Evolutionary conservation across 768 basidiomycete genomes (phyloP), one percentile per base, ranked within the genome.

Genomic region (Lactarius tabidus): DNA sequence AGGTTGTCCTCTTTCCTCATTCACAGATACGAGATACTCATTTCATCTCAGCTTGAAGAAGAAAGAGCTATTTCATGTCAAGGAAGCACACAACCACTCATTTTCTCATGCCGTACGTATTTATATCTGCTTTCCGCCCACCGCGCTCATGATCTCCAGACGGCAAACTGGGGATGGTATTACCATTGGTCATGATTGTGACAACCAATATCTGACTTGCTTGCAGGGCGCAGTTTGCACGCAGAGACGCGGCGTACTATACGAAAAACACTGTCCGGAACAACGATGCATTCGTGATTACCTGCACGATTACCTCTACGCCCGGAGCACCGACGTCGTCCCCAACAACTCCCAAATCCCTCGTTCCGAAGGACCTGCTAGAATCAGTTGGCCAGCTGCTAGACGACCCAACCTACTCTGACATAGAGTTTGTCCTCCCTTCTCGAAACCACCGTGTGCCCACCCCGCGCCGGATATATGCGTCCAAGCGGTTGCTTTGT

Each of bases 91-190:
- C 36, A 89, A 93, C 65, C 91, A 93, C 72, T 84, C 88, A 0
- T 93, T 94, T 67, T 89, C 89, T 14, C 85, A 82, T 73, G 88
- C 90, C 74, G 83, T 78, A 67, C 69, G 80, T 63, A 28, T 35
- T 39, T 39, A 17, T n/a, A 18, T 18, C 26, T 23, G 18, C 20
- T 20, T 35, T 26, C 23, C n/a, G 29, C 8, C 39, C 12, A 15
- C 33, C 38, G 31, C 15, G 35, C 56, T 64, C 60, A 69, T 20
- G 26, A 14, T 48, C 23, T 39, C 28, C 63, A 90, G 87, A 88
- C 91, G 15, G 88, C 89, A 33, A 93, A 93, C 71, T 93, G 91
- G 92, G 91, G 90, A 74, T 94, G 92, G 90, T 89, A 82, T 52
- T 56, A 57, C 29, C 53, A 43, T 57, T 28, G 26, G 52, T 33